Percentiles rank a stretch among this genome's conserved stretches.
Evolutionary conservation across 2,329 filamentous ascomycete species (phyloP).

Genomic region (Drechmeria coniospora): DNA sequence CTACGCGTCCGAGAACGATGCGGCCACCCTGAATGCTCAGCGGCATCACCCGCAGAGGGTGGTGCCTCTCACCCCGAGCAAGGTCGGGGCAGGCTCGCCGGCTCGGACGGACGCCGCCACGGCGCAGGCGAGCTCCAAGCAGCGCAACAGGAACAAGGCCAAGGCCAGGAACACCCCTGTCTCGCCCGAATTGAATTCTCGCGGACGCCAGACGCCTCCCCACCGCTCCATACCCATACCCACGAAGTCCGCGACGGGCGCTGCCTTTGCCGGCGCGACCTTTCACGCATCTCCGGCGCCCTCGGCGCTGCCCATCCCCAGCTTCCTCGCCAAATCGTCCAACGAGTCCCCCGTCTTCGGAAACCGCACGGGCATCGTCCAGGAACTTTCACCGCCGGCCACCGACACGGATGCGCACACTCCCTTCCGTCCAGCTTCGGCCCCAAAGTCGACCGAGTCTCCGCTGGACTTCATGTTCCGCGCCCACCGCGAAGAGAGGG

Average conservation of each 20-base stretch:
- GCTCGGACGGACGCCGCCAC: constrained; percentile 9
- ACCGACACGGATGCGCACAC: constrained; percentile 36
- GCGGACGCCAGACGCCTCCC: constrained; percentile 26
- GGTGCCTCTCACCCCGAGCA: constrained; percentile 32
- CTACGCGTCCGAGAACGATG: constrained; percentile 46
- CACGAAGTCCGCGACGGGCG: constrained; percentile 27
- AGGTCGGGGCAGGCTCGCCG: constrained; percentile 21
- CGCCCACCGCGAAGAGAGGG: constrained; percentile 67
- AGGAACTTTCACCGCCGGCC: constrained; percentile 34
- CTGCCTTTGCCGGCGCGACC: constrained; percentile 78
- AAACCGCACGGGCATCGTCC: constrained; percentile 20
- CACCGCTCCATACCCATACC: constrained; percentile 22
- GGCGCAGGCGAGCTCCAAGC: constrained; percentile 13
- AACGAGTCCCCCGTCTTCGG: constrained; percentile 40
- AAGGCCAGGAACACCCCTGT: constrained; percentile 15
- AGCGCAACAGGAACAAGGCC: constrained; percentile 16
- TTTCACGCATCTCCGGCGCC: constrained; percentile 92
- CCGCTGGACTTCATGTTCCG: constrained; percentile 85
- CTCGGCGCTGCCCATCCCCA: constrained; percentile 78
- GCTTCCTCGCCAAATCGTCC: constrained; percentile 63
- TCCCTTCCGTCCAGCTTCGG: constrained; percentile 21
- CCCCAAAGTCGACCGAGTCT: constrained; percentile 40
- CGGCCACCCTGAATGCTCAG: constrained; percentile 14
- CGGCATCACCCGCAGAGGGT: constrained; percentile 12
- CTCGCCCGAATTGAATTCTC: constrained; percentile 26